phyloP scores from a whole-genome alignment of 768 basidiomycete genomes.

The Termitomyces sp. region DNA sequence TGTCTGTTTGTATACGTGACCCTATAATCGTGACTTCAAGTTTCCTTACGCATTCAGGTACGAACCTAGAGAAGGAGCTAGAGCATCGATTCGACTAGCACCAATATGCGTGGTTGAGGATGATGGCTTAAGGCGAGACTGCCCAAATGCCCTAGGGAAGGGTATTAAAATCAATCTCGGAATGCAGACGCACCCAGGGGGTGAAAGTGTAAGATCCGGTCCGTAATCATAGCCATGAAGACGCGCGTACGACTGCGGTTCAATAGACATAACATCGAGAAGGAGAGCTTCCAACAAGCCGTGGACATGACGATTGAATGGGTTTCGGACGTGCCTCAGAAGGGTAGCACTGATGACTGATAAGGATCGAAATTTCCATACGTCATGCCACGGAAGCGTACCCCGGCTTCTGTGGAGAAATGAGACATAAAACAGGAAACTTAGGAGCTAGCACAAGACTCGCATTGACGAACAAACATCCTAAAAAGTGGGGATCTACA shows the following conservation, averaged over 20 bases:
- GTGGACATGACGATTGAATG: background rate
- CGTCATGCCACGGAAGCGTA: background rate
- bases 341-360: background rate
- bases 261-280: slow-evolving; percentile 1
- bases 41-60: background rate
- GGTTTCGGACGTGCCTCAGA: background rate
- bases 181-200: background rate
- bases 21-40: background rate
- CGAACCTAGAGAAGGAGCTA: background rate
- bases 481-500: background rate
- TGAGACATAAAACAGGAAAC: background rate
- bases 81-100: background rate
- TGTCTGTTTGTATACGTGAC: background rate
- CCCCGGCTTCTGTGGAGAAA: background rate
- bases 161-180: background rate
- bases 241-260: background rate
- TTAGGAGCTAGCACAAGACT: background rate
- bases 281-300: background rate
- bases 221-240: background rate
- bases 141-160: background rate
- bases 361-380: background rate
- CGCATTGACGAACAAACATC: background rate
- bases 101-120: background rate
- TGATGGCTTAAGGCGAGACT: background rate
- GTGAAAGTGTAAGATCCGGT: background rate